Percentiles rank a stretch among this genome's conserved stretches.
These are phyloP conservation scores for Rhododendron williamsianum DNA, from an alignment of 148 eudicot species.

Conservation along the genomic window DNA sequence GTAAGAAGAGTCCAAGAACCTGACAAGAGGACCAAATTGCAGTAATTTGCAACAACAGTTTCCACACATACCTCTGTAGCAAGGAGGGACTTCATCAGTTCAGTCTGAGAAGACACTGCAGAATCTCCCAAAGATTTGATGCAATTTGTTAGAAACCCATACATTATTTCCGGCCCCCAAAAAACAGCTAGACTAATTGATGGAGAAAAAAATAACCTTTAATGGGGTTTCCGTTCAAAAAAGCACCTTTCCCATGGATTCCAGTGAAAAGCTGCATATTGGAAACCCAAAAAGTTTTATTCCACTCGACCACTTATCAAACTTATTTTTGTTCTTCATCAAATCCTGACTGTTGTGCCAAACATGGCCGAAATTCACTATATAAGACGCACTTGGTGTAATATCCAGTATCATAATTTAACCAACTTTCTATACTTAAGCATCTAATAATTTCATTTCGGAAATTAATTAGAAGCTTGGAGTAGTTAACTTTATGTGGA, in stretches of 20 bases:
- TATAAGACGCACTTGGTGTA: background rate
- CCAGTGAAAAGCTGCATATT: constrained; percentile 74
- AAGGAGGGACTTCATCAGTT: constrained; percentile 77
- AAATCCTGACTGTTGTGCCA: background rate
- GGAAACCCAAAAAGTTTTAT: background rate
- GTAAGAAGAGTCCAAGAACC: background rate
- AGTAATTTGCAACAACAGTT: background rate
- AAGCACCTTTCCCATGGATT: constrained; percentile 73
- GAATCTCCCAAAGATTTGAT: constrained; percentile 14
- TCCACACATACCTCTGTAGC: constrained; percentile 57
- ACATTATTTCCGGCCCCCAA: background rate
- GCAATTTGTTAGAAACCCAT: background rate
- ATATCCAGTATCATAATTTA: too few species aligned
- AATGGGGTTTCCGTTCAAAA: constrained; percentile 78
- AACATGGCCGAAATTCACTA: background rate
- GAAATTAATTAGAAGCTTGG: too few species aligned
- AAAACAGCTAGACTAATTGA: background rate
- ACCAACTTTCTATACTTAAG: too few species aligned
- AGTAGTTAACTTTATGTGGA: too few species aligned
- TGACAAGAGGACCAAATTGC: background rate
- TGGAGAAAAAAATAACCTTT: constrained; percentile 34
- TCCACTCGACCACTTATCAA: background rate
- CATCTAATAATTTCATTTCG: too few species aligned
- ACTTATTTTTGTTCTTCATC: background rate
- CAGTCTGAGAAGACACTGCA: constrained; percentile 77